Evolutionary conservation across 2,329 filamentous ascomycete genomes (phyloP), one percentile per base, ranked within the genome.

Genomic region (Colletotrichum salicis): DNA sequence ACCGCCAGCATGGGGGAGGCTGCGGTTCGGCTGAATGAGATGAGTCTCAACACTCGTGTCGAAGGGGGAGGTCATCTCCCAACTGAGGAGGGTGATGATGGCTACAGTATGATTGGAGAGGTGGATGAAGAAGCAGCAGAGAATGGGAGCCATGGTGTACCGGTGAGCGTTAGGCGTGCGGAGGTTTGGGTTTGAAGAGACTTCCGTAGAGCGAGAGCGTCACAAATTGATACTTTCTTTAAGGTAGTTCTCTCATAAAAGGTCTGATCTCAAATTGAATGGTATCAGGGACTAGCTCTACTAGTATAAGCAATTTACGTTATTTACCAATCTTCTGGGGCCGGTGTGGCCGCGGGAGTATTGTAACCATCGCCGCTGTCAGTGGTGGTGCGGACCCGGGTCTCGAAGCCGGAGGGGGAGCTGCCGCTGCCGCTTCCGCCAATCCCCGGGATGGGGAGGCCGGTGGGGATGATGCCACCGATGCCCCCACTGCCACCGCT

Each of bases 361-460:
- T n/a, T 8, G 1, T 48, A 22, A 5, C 55, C 22, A 19, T 29
- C 19, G 2, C 22, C 33, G 2, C 33, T 15, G 35, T 24, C 33
- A 13, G 54, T 33, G 4, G 35, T 41, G 5, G 58, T 63, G n/a
- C 65, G 65, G 51, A 64, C 51, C 4, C 31, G 27, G 35, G 65
- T 67, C 15, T 56, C n/a, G 35, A 67, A 63, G 3, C 55, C 45
- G 4, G 65, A 56, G 51, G 65, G 65, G 11, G 27, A 13, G 33
- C 13, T 67, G 24, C 56, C 64, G 19, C 64, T 58, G 19, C 57
- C 57, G 24, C 54, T 41, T 12, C 24, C 35, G 35, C 35, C 13
- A 13, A 37, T 37, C 15, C 35, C 35, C 5, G 35, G 35, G 6
- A 37, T 35, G 19, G 58, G 58, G 48, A 51, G 13, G 11, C 37